These are phyloP conservation scores for Aspergillus novofumigatus DNA, from an alignment of 2,329 filamentous ascomycete genomes.

Conservation along the genomic window DNA sequence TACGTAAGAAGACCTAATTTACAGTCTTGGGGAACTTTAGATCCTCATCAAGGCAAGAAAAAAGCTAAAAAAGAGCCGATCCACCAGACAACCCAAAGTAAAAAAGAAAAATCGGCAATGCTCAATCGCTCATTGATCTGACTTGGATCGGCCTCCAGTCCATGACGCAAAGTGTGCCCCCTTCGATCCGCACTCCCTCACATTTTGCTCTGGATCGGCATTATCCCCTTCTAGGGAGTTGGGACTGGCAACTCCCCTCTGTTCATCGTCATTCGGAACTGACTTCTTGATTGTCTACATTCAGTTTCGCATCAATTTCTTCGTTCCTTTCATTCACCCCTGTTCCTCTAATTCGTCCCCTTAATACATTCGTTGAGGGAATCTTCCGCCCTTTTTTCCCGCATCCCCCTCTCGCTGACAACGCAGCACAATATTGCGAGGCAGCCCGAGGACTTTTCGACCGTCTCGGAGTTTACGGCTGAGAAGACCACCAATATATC, in stretches of 20 bases:
- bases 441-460: background rate
- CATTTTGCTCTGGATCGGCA: conserved; percentile 1
- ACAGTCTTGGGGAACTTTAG: background rate
- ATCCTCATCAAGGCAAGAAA: background rate
- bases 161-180: conserved; percentile 7
- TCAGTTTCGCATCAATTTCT: conserved; percentile 1
- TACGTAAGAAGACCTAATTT: background rate
- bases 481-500: background rate
- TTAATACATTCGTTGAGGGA: conserved; percentile 2
- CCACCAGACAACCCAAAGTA: background rate
- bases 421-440: background rate
- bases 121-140: background rate
- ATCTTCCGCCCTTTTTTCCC: background rate
- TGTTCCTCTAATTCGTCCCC: conserved; percentile 5
- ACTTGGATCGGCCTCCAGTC: background rate
- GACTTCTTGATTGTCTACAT: conserved; percentile 7
- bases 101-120: background rate
- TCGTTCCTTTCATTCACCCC: conserved; percentile 1
- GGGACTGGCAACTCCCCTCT: background rate
- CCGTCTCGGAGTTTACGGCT: background rate
- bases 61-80: background rate
- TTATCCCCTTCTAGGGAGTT: background rate
- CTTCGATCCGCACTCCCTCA: conserved; percentile 1
- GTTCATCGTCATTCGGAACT: background rate
- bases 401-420: background rate